phyloP scores from a whole-genome alignment of 2,329 filamentous ascomycete genomes.

The Dissoconium aciculare region DNA sequence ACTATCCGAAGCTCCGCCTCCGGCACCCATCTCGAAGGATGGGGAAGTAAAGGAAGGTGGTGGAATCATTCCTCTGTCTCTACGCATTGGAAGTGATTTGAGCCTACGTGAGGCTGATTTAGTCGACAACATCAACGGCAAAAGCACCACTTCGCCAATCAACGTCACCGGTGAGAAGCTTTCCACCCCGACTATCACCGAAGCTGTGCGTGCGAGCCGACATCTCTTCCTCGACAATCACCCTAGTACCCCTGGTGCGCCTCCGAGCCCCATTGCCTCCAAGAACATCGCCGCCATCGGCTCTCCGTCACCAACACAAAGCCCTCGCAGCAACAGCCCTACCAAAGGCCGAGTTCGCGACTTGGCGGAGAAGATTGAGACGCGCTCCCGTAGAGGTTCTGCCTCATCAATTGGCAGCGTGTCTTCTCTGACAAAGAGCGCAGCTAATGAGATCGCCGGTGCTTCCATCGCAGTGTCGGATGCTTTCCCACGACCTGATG shows the following conservation, averaged over 20 bases:
- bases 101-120: conserved; percentile 22
- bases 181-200: conserved; percentile 13
- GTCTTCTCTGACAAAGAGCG: neutral
- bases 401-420: neutral
- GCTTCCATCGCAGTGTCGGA: neutral
- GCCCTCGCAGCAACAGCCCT: conserved; percentile 16
- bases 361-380: conserved; percentile 33
- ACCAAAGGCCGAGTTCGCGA: conserved; percentile 37
- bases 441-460: neutral
- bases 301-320: neutral
- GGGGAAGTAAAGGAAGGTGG: no score
- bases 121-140: conserved; percentile 15
- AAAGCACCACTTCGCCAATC: conserved; percentile 9
- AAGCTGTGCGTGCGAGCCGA: conserved; percentile 8
- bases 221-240: conserved; percentile 18
- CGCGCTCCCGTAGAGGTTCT: neutral
- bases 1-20: conserved; percentile 12
- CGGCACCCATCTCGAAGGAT: conserved; percentile 10
- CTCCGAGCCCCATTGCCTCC: conserved; percentile 4
- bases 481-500: neutral
- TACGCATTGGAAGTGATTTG: conserved; percentile 20
- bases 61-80: conserved; percentile 3
- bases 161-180: conserved; percentile 9
- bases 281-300: conserved; percentile 4
- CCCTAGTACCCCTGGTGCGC: conserved; percentile 2